Conservation (phyloP, 2,329 filamentous ascomycete genomes). For the Arthrobotrys sphaeroides region DNA sequence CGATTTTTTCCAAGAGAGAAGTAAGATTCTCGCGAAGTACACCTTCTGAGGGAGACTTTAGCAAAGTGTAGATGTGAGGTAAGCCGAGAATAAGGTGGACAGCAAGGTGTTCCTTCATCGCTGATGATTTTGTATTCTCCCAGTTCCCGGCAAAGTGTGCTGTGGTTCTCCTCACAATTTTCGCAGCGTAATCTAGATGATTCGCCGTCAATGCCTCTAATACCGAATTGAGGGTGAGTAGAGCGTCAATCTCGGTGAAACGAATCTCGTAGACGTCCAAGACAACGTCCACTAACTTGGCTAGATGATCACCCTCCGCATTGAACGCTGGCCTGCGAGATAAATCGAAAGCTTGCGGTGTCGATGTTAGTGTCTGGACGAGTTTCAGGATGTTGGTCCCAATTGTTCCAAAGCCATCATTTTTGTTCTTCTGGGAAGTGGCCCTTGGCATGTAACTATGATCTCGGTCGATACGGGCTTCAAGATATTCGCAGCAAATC, state of each 20-base stretch:
- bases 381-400: constrained; percentile 71
- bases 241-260: constrained; percentile 65
- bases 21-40: constrained; percentile 65
- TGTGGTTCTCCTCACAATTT: constrained; percentile 70
- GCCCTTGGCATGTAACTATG: constrained; percentile 39
- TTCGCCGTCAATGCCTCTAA: constrained; percentile 74
- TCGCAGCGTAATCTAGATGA: constrained; percentile 71
- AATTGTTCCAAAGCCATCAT: constrained; percentile 58
- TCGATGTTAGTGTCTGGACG: constrained; percentile 71
- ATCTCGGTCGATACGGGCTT: constrained; percentile 21
- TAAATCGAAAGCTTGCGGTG: constrained; percentile 76
- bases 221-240: constrained; percentile 78
- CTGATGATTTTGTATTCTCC: constrained; percentile 73
- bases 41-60: constrained; percentile 60
- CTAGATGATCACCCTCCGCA: constrained; percentile 63
- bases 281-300: constrained; percentile 65
- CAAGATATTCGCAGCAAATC: constrained; percentile 68
- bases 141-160: constrained; percentile 77
- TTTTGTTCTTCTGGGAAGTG: constrained; percentile 59
- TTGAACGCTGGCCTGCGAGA: no score
- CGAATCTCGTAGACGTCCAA: constrained; percentile 69
- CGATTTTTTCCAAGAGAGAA: constrained; percentile 75
- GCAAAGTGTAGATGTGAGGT: constrained; percentile 67
- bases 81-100: constrained; percentile 74
- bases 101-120: constrained; percentile 66